Evolutionary conservation across 176 grass and related monocot species (phyloP), one percentile per base, ranked within the genome.

Genomic region (Cocos nucifera): DNA sequence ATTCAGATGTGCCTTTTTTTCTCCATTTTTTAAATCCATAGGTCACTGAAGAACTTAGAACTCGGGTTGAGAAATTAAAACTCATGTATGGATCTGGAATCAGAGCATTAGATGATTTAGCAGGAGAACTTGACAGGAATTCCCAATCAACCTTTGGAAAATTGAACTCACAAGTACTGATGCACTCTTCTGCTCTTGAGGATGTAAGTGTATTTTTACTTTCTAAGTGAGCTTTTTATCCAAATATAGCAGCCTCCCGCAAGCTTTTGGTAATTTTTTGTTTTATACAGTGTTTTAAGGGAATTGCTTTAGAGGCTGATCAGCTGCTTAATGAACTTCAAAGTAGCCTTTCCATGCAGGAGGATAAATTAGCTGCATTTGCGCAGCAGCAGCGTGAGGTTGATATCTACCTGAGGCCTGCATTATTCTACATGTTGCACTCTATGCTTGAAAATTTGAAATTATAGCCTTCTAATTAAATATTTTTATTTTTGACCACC

Each of bases 341-440:
- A 69, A 75, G 27, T 29, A 99, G 79, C 63, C 84, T 99, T 61
- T 83, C 79, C 2, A 80, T 83, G 71, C 88, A 98, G 77, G 88
- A 93, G 71, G 94, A 93, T 49, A 83, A 81, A 16, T 57, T 98
- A 54, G 60, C 68, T 49, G 70, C 74, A 57, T 98, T 89, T 75
- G 94, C 85, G 69, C 51, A 74, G 64, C 76, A 98, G 73, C 94
- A 98, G 69, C 80, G 79, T 60, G 78, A 98, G 84, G 94, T 96
- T 18, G 35, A 9, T 44, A 12, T 44, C 35, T 44, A 44, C 12
- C 35, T 14, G 9, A 35, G 10, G 35, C 35, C 35, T 44, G 35
- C 14, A 44, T 12, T 44, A 44, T 44, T 44, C 10, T 44, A 44
- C 35, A 44, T 44, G 35, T 44, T 9, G 35, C 10, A 3, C 35